Percentiles rank a stretch among this genome's conserved stretches.
These are phyloP conservation scores for Nemania diffusa DNA, from an alignment of 2,329 filamentous ascomycete genomes.

Conservation along the genomic window DNA sequence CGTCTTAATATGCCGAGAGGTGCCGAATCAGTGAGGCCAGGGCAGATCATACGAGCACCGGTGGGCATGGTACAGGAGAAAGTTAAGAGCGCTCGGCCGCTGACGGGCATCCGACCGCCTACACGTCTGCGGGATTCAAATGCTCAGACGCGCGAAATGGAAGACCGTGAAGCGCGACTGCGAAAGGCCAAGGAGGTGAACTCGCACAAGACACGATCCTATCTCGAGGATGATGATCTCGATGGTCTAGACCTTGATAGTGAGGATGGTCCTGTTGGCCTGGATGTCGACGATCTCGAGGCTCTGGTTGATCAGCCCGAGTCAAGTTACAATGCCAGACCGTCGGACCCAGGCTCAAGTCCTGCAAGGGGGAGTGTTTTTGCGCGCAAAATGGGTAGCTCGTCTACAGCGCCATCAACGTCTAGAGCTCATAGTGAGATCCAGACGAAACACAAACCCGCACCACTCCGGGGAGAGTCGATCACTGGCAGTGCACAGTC, in stretches of 20 bases:
- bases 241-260: conserved; percentile 47
- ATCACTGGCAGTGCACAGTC: conserved; percentile 1
- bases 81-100: conserved; percentile 55
- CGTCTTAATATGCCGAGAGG: conserved; percentile 56
- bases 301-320: conserved; percentile 33
- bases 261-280: conserved; percentile 33
- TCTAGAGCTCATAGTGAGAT: conserved; percentile 22
- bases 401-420: neutral
- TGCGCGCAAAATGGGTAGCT: conserved; percentile 27
- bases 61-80: conserved; percentile 64
- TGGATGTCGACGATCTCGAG: conserved; percentile 44
- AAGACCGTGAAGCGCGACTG: conserved; percentile 54
- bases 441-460: conserved; percentile 14
- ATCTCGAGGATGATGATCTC: conserved; percentile 55
- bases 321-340: conserved; percentile 1
- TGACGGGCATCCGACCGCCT: conserved; percentile 38
- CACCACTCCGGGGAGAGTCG: conserved; percentile 3
- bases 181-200: conserved; percentile 48
- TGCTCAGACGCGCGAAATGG: conserved; percentile 42
- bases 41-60: conserved; percentile 62
- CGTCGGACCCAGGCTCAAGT: neutral
- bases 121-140: conserved; percentile 16
- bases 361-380: conserved; percentile 18
- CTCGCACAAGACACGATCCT: conserved; percentile 47
- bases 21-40: conserved; percentile 47